Percentiles rank a stretch among this genome's conserved stretches.
Evolutionary conservation across 495 filamentous ascomycete genomes (phyloP).

Genomic region (Penicillium simplicissimum): DNA sequence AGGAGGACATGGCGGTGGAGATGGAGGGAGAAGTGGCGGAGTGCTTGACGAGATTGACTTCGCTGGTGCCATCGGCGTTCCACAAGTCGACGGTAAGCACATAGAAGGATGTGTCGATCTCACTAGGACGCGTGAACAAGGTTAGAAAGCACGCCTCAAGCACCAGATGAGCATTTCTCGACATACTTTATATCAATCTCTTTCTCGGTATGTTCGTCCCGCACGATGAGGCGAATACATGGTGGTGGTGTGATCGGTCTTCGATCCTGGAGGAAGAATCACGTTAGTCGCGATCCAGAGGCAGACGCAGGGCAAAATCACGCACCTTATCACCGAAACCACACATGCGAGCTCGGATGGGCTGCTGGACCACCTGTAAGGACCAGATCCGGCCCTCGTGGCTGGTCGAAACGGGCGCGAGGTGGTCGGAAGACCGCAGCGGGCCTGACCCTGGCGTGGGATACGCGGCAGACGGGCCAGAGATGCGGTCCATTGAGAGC

Average conservation of each 20-base stretch:
- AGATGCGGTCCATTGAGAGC: conserved; percentile 52
- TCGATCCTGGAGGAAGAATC: conserved; percentile 66
- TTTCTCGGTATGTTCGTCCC: conserved; percentile 75
- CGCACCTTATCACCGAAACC: conserved; percentile 96
- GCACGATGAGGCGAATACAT: conserved; percentile 82
- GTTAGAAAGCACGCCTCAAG: not conserved
- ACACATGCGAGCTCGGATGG: conserved; percentile 94
- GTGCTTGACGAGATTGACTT: conserved; percentile 93
- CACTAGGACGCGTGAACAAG: conserved; percentile 42
- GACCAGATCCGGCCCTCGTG: conserved; percentile 58
- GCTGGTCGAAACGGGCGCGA: conserved; percentile 40
- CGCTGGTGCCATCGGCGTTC: conserved; percentile 76
- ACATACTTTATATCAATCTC: conserved; percentile 87
- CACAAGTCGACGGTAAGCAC: conserved; percentile 93
- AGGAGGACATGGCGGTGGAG: conserved; percentile 75
- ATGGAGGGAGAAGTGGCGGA: conserved; percentile 88
- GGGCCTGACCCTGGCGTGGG: conserved; percentile 38
- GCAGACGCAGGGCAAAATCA: conserved; percentile 5
- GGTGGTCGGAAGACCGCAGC: conserved; percentile 38
- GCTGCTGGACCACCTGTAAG: conserved; percentile 87
- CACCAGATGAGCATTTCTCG: too few relatives aligned
- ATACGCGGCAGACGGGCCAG: conserved; percentile 43
- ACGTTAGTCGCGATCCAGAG: conserved; percentile 13
- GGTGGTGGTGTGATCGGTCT: conserved; percentile 95
- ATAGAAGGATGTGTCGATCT: conserved; percentile 84